Base-by-base conservation (phyloP, 257 asterid genomes). In the Fraxinus cuspidata region DNA sequence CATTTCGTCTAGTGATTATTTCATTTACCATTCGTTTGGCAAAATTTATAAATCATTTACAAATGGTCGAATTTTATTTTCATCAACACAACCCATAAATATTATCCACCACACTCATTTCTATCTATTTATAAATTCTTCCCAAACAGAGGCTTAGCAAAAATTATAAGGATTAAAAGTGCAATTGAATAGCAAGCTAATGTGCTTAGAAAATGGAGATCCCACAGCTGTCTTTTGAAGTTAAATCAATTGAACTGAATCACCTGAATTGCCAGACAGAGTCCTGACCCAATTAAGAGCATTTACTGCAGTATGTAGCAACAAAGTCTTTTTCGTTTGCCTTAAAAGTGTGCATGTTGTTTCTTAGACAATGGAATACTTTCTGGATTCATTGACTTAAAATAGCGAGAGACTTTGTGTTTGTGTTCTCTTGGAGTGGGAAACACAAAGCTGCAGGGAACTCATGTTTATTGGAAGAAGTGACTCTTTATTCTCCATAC, bases 401-500 rank as follows among this genome's bases (percentile, higher is more conserved):
- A 56, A 56, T 18, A 56, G 65, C 7, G 65, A 56, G 25, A 53
- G 12, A 19, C 60, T 56, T 21, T n/a, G 21, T 7, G 21, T 18
- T 56, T 56, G 65, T 19, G 11, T 56, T 56, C 65, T 56, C 65
- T 19, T 56, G 65, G 65, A 56, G 12, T n/a, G 1, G 64, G 63
- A 53, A 53, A 53, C 25, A 6, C 23, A 53, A n/a, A 18, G 21
- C 63, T 16, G 63, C 25, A 5, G n/a, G 8, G 28, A 19, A 18
- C 47, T 71, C 21, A 66, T 47, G 60, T 63, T 32, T 71, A 58
- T 25, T 58, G 27, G 10, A 74, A 35, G n/a, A 32, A 74, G 67
- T n/a, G 60, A 37, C 51, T 51, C 40, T 40, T 27, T 32, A 27
- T 63, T 38, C 42, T 53, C 56, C 60, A 40, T 32, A 51, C 58